Evolutionary conservation across 768 basidiomycete species (phyloP), one percentile per base, ranked within the genome.

Genomic region (Boletus rex-veris): DNA sequence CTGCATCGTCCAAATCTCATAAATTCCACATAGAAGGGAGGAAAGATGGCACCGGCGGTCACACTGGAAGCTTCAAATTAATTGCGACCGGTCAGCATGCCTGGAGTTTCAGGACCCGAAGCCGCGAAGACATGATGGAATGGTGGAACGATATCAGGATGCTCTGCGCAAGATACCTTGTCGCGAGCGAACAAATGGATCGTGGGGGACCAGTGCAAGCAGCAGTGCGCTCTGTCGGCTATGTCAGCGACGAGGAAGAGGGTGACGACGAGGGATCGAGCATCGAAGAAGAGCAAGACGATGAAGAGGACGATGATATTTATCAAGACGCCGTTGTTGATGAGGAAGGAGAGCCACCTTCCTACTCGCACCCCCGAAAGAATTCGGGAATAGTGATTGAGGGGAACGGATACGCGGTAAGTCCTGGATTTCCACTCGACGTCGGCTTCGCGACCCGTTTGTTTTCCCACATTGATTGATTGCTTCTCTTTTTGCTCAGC

Each of bases 101-200:
- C 28, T 98, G 90, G 85, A 90, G 85, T 45, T 98, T 99, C 79
- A 81, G 93, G 35, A 82, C 90, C 43, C 75, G 96, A 55, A 88
- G 85, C 54, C 83, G 89, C 59, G 96, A 98, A 58, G 96, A 98
- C 61, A 93, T 98, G 92, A 92, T 98, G 92, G 97, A 99, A 74
- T 97, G 97, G 92, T 99, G 97, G 97, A 98, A 98, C 66, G 97
- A 98, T 67, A 78, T 95, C 38, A 74, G 91, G 56, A 94, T 95
- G 92, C 75, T 96, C 38, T 95, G 93, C 63, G 92, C 94, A 19
- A 73, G 92, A 57, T 98, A 97, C 68, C 80, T 99, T 49, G 92
- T 98, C 38, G 93, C 94, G 33, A 90, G 88, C 59, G 97, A 98
- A 74, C 80, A 84, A 67, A 89, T 98, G 73, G 92, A 97, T 73